phyloP scores from a whole-genome alignment of 2,329 filamentous ascomycete genomes.

The Alternaria solani region DNA sequence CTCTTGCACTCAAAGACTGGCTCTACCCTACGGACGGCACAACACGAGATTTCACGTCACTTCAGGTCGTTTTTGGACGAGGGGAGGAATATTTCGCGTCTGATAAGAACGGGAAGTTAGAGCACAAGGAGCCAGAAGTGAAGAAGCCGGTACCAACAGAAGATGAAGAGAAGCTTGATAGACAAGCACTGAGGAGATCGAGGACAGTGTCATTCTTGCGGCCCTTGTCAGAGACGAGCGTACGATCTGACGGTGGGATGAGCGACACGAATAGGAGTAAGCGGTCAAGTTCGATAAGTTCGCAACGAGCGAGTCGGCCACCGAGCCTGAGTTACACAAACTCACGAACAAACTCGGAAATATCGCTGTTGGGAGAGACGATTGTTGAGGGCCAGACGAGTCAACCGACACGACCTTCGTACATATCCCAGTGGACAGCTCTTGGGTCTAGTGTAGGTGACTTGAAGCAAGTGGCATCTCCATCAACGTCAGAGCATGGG shows the following conservation, averaged over 20 bases:
- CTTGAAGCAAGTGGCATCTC: background rate
- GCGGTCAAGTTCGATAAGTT: conserved; percentile 30
- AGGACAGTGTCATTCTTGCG: conserved; percentile 43
- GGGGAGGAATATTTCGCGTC: conserved; percentile 53
- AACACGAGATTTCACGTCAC: conserved; percentile 43
- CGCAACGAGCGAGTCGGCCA: conserved; percentile 29
- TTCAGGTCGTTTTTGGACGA: conserved; percentile 52
- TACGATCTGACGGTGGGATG: conserved; percentile 18
- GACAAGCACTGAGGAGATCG: conserved; percentile 33
- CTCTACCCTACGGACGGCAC: conserved; percentile 44
- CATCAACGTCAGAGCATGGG: background rate
- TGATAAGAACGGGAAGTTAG: conserved; percentile 49
- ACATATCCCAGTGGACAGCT: conserved; percentile 9
- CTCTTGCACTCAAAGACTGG: conserved; percentile 43
- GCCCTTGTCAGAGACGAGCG: conserved; percentile 34
- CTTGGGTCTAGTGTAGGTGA: background rate
- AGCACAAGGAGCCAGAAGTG: conserved; percentile 44
- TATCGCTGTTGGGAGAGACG: conserved; percentile 23
- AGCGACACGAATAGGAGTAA: conserved; percentile 20
- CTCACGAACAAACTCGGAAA: conserved; percentile 34
- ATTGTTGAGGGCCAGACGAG: conserved; percentile 8
- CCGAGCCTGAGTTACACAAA: conserved; percentile 31
- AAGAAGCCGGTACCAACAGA: conserved; percentile 22
- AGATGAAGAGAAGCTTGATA: conserved; percentile 33
- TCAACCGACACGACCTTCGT: conserved; percentile 16